These are phyloP conservation scores for Evansstolkia leycettana DNA, from an alignment of 495 filamentous ascomycete species.

Conservation along the genomic window DNA sequence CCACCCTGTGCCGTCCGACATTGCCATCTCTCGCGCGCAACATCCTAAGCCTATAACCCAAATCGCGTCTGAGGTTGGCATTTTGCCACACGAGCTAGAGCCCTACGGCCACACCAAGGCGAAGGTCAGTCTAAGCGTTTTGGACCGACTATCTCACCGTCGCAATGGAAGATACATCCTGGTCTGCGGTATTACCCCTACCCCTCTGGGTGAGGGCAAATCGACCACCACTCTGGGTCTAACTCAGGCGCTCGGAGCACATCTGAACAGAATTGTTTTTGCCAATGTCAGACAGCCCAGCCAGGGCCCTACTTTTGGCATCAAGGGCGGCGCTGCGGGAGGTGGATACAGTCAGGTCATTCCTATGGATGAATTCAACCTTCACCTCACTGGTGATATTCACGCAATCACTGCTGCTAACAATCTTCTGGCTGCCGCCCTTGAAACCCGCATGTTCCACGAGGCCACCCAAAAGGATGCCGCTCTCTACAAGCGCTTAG, in stretches of 20 bases:
- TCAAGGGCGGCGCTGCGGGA: slow-evolving; percentile 95
- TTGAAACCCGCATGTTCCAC: slow-evolving; percentile 97
- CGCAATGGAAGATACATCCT: slow-evolving; percentile 83
- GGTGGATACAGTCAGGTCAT: slow-evolving; percentile 98
- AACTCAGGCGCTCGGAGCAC: slow-evolving; percentile 84
- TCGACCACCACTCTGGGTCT: slow-evolving; percentile 97
- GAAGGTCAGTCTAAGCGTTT: slow-evolving; percentile 72
- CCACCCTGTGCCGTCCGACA: slow-evolving; percentile 80
- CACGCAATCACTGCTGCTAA: slow-evolving; percentile 96
- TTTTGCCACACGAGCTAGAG: slow-evolving; percentile 75
- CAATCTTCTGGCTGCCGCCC: slow-evolving; percentile 94
- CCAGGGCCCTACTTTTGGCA: slow-evolving; percentile 95
- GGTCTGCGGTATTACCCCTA: slow-evolving; percentile 91
- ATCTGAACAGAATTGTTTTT: slow-evolving; percentile 76
- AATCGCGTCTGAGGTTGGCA: slow-evolving; percentile 77
- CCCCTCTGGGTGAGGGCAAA: slow-evolving; percentile 95
- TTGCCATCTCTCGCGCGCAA: slow-evolving; percentile 81
- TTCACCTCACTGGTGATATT: slow-evolving; percentile 95
- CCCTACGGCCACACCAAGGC: slow-evolving; percentile 92
- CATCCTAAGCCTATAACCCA: slow-evolving; percentile 77
- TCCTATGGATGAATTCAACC: slow-evolving; percentile 98
- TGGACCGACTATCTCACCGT: slow-evolving; percentile 76
- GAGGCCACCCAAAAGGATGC: slow-evolving; percentile 89
- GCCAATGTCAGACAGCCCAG: slow-evolving; percentile 96
- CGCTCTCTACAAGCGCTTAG: slow-evolving; percentile 76